These are phyloP conservation scores for Hymenoscyphus linearis DNA, from an alignment of 2,329 filamentous ascomycete species.

Conservation along the genomic window DNA sequence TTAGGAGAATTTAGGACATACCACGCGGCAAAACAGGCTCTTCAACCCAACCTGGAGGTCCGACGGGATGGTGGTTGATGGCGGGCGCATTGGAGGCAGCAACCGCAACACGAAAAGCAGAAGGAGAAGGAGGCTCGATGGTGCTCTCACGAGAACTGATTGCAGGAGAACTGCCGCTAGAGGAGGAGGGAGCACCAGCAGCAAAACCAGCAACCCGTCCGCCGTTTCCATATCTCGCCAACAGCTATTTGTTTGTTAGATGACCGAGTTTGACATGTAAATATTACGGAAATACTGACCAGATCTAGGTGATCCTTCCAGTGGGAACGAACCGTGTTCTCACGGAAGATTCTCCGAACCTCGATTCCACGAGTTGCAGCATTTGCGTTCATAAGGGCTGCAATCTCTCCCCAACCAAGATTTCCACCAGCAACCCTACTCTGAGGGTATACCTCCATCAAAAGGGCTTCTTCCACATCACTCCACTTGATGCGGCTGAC, in stretches of 20 bases:
- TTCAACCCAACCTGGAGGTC: neutral
- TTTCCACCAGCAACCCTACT: neutral
- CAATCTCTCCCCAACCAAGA: neutral
- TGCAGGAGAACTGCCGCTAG: neutral
- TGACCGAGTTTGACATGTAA: too few species aligned
- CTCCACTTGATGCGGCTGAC: neutral
- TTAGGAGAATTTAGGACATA: neutral
- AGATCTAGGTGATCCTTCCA: neutral
- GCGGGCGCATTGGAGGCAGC: neutral
- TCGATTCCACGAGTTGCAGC: neutral
- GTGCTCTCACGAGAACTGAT: neutral
- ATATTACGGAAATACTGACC: too few species aligned
- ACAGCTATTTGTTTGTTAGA: neutral
- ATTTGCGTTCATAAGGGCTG: neutral
- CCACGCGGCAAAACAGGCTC: neutral
- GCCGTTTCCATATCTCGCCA: neutral
- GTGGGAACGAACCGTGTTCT: neutral
- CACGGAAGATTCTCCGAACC: neutral
- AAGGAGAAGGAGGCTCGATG: neutral
- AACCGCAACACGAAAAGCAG: neutral
- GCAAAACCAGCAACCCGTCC: neutral
- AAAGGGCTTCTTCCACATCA: neutral
- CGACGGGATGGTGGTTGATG: neutral
- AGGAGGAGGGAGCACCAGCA: neutral
- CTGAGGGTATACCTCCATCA: neutral